Conservation (phyloP, 495 filamentous ascomycete species). For the Neurospora intermedia region DNA sequence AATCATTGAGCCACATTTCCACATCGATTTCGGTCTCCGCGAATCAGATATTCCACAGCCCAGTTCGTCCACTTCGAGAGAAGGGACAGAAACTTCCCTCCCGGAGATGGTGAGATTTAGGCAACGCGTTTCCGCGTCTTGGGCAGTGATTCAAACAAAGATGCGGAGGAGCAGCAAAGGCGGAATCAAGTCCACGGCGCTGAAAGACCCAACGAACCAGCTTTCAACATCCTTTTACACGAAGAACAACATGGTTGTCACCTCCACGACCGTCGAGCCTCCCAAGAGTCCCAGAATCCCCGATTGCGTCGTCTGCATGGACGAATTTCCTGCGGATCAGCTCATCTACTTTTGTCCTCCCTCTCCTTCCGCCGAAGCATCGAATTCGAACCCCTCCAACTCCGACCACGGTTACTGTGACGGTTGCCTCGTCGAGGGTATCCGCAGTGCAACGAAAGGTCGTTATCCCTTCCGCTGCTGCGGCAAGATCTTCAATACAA, state of each 20-base stretch:
- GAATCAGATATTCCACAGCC: not conserved
- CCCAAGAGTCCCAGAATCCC: not conserved
- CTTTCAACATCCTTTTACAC: not conserved
- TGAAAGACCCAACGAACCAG: not conserved
- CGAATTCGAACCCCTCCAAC: not conserved
- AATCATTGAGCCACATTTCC: not conserved
- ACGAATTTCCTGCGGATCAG: not conserved
- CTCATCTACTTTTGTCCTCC: not conserved
- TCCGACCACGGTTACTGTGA: slow-evolving; percentile 2
- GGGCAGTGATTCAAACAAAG: not conserved
- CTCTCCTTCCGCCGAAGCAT: not conserved
- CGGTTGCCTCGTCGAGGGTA: not conserved
- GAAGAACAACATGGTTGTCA: not conserved
- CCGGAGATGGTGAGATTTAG: not conserved
- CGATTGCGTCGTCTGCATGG: not conserved
- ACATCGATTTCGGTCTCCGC: not conserved
- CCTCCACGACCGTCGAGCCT: not conserved
- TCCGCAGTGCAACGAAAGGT: not conserved
- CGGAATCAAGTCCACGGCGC: not conserved
- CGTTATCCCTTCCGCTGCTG: slow-evolving; percentile 2
- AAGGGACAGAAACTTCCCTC: not conserved
- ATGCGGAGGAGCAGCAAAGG: not conserved
- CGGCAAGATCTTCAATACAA: not conserved
- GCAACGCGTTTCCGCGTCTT: not conserved
- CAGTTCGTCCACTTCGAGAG: not conserved